Base-by-base conservation (phyloP, 2,329 filamentous ascomycete genomes). In the Fusarium agapanthi region DNA sequence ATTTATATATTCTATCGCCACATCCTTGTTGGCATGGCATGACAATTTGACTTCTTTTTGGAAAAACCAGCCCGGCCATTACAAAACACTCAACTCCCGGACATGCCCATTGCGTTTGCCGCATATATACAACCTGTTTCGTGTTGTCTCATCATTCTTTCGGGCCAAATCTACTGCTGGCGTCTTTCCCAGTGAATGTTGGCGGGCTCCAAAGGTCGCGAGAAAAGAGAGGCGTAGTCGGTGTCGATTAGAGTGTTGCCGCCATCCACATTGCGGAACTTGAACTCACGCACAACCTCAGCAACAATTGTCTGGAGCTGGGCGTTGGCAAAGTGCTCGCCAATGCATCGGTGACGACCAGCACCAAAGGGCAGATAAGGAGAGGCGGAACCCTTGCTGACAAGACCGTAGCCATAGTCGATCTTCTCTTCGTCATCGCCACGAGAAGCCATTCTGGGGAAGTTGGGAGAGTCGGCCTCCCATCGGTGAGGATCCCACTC, bases 291-390 rank as follows among this genome's bases (percentile, higher is more conserved):
- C 44, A 97, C 92, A 73, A 95, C 84, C 65, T 90, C 91, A 56
- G 91, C 94, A 18, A 92, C 86, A 74, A 98, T 97, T 48, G 94
- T 95, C 80, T 95, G 92, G 71, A 98, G 86, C 84, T 98, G 95
- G 65, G 97, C 88, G 80, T 97, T 97, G 75, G 95, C 95, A 81
- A 98, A 98, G 79, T 97, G 94, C 87, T 98, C 95, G 74, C 95
- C 95, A 79, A 98, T 98, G 84, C 95, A 98, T 74, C 95, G 88
- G 84, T 98, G 95, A 75, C 95, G 88, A 45, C 95, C 95, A 35
- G 95, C 95, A 65, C 95, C 95, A 80, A 98, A 98, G 5, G 95
- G 95, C 53, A 98, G 89, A 81, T 98, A 98, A 1, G 95, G 95
- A 58, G 93, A 97, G 67, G 90, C 90, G 20, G 94, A 92, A 62